Evolutionary conservation across 2,329 filamentous ascomycete species (phyloP).

Genomic region (Sporothrix euskadiensis): DNA sequence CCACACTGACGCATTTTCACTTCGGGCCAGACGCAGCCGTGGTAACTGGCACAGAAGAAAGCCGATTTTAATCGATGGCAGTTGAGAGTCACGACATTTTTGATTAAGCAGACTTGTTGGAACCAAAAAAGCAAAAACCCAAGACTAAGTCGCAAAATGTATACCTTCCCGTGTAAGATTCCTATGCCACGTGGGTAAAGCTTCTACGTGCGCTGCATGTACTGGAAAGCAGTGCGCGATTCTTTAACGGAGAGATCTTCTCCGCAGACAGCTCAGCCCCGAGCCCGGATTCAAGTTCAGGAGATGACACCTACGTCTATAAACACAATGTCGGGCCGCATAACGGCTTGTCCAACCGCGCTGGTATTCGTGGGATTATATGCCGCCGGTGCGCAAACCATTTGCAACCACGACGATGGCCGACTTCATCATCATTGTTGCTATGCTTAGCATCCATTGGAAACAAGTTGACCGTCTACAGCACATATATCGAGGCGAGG

Average conservation of each 20-base stretch:
- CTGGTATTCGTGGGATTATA: not conserved
- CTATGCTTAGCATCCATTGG: not conserved
- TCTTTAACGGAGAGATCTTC: not conserved
- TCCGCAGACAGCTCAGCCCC: no score
- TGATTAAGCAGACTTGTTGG: no score
- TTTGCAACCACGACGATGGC: not conserved
- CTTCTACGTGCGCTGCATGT: not conserved
- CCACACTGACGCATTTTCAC: no score
- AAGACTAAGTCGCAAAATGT: not conserved
- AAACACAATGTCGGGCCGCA: not conserved
- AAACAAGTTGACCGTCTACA: not conserved
- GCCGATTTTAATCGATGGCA: not conserved
- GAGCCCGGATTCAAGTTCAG: no score
- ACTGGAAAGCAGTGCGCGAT: not conserved
- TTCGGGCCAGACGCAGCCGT: not conserved
- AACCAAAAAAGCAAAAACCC: not conserved
- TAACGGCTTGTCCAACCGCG: not conserved
- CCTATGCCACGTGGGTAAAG: not conserved
- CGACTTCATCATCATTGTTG: not conserved
- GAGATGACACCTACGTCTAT: no score
- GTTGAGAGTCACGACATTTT: not conserved
- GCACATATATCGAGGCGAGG: not conserved
- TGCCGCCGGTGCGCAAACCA: not conserved
- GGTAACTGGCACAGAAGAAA: not conserved
- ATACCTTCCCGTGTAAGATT: not conserved